phyloP scores from a whole-genome alignment of 2,329 filamentous ascomycete species.

The Magnaporthiopsis poae region DNA sequence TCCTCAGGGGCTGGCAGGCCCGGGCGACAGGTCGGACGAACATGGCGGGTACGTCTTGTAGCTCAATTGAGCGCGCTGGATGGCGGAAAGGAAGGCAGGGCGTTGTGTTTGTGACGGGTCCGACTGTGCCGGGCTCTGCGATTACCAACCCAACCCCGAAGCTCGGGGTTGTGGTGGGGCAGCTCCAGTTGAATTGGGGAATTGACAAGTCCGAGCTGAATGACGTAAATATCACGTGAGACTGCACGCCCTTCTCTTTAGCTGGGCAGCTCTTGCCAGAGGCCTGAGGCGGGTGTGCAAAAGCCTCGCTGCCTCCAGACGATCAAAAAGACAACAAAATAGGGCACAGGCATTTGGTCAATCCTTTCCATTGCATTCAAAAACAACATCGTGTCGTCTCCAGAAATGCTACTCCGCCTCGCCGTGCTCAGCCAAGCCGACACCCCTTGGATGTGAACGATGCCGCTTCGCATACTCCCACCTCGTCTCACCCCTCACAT shows the following conservation, averaged over 20 bases:
- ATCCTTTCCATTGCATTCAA: not conserved
- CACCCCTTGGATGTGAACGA: not conserved
- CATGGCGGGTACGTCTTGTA: conserved; percentile 33
- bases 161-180: not conserved
- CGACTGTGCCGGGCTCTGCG: not conserved
- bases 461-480: not conserved
- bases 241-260: not conserved
- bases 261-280: not conserved
- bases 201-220: not conserved
- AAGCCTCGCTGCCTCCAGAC: not conserved
- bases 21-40: conserved; percentile 58
- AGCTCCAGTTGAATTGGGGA: not conserved
- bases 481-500: not conserved
- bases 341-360: not conserved
- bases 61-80: not conserved
- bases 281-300: not conserved
- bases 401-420: not conserved
- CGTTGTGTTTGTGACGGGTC: not conserved
- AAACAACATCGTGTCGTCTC: not conserved
- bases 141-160: not conserved
- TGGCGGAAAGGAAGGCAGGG: not conserved
- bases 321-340: not conserved
- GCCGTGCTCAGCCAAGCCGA: not conserved
- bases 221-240: not conserved
- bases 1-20: conserved; percentile 53